A percentile compares a stretch with the other conserved stretches of the same genome.
Conservation (phyloP, 257 asterid species). For the Capsicum chinense region DNA sequence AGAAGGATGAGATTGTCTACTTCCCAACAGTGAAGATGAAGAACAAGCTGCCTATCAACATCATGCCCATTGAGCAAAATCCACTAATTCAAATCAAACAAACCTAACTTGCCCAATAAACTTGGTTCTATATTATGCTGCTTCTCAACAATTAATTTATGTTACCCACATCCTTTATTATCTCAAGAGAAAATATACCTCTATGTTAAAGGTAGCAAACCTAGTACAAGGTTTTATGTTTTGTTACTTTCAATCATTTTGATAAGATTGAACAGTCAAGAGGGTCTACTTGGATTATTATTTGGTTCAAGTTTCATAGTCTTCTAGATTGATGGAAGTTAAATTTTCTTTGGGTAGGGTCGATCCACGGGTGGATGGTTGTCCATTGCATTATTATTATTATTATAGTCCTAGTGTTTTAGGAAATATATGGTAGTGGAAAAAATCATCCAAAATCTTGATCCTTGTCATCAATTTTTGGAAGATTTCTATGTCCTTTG, state of each 20-base stretch:
- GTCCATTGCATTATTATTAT: slow-evolving; percentile 4
- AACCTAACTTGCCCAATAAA: background rate
- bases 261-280: too few relatives aligned
- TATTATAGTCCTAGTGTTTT: background rate
- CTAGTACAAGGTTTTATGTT: background rate
- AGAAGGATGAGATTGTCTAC: slow-evolving; percentile 76
- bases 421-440: background rate
- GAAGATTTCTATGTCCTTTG: background rate
- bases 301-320: background rate
- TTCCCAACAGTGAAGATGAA: slow-evolving; percentile 93
- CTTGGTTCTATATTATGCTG: too few relatives aligned
- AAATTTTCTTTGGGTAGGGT: background rate
- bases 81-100: slow-evolving; percentile 5
- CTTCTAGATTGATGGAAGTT: background rate
- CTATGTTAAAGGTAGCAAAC: background rate
- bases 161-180: background rate
- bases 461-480: background rate
- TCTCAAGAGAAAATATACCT: background rate
- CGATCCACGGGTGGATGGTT: background rate
- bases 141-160: background rate
- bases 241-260: too few relatives aligned
- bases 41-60: slow-evolving; percentile 84
- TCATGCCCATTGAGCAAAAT: slow-evolving; percentile 51
- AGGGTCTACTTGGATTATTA: background rate
- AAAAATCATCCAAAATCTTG: background rate